Percentiles rank a stretch among this genome's conserved stretches.
Evolutionary conservation across 768 basidiomycete genomes (phyloP).

Genomic region (Lactifluus hygrophoroides): DNA sequence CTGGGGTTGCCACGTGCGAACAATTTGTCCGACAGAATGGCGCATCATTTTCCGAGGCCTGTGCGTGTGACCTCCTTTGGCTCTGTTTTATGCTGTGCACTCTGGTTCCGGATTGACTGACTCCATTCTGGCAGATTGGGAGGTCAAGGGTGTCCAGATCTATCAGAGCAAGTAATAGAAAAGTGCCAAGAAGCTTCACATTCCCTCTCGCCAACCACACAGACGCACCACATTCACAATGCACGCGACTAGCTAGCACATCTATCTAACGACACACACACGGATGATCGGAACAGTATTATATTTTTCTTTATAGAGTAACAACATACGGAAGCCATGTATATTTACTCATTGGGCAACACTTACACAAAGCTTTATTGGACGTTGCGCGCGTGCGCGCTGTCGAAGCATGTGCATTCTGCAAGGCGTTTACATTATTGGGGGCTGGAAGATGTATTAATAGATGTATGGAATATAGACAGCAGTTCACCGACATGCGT

Average conservation of each 20-base stretch:
- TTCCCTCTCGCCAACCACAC: not conserved
- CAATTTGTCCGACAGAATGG: constrained; percentile 71
- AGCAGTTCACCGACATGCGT: not conserved
- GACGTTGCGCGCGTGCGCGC: not conserved
- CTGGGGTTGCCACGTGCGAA: constrained; percentile 74
- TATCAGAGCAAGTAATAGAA: constrained; percentile 38
- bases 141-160: constrained; percentile 65
- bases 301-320: constrained; percentile 3
- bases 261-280: not conserved
- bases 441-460: not conserved
- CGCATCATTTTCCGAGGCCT: constrained; percentile 62
- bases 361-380: not conserved
- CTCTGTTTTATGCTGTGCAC: not conserved
- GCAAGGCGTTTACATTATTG: not conserved
- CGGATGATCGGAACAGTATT: not conserved
- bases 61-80: constrained; percentile 38
- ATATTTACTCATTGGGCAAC: not conserved
- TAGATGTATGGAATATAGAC: constrained; percentile 6
- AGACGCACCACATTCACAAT: not conserved
- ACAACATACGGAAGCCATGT: not conserved
- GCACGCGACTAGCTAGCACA: not conserved
- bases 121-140: constrained; percentile 53
- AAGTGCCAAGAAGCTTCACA: not conserved
- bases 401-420: not conserved
- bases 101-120: not conserved